Conservation (phyloP, 768 basidiomycete genomes). For the Leccinum obscurum region DNA sequence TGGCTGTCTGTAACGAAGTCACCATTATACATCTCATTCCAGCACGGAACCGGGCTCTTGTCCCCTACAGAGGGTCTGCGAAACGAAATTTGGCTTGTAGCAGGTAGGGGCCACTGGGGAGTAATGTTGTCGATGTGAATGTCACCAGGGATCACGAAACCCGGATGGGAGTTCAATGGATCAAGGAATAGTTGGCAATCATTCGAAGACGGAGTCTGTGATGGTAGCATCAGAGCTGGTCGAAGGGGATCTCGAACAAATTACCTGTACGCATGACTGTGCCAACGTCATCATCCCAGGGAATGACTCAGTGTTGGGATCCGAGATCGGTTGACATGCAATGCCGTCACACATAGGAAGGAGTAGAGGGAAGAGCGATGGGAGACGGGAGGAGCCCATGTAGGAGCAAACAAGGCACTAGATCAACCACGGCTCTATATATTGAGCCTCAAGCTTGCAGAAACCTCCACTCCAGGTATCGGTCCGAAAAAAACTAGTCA, state of each 20-base stretch:
- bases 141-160: background rate
- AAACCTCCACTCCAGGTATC: background rate
- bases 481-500: background rate
- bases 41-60: background rate
- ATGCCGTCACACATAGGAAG: background rate
- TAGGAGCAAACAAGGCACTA: background rate
- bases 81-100: background rate
- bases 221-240: background rate
- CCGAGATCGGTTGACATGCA: background rate
- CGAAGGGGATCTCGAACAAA: background rate
- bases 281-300: background rate
- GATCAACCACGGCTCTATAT: constrained; percentile 7
- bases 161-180: background rate
- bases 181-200: background rate
- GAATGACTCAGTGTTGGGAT: background rate
- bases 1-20: background rate
- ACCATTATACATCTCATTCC: background rate
- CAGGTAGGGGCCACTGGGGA: background rate
- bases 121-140: background rate
- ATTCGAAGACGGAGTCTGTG: background rate
- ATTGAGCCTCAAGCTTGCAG: background rate
- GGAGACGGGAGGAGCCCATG: background rate
- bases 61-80: background rate
- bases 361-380: background rate
- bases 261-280: constrained; percentile 4